Conservation (phyloP, 2,329 filamentous ascomycete genomes). For the Colletotrichum filicis region DNA sequence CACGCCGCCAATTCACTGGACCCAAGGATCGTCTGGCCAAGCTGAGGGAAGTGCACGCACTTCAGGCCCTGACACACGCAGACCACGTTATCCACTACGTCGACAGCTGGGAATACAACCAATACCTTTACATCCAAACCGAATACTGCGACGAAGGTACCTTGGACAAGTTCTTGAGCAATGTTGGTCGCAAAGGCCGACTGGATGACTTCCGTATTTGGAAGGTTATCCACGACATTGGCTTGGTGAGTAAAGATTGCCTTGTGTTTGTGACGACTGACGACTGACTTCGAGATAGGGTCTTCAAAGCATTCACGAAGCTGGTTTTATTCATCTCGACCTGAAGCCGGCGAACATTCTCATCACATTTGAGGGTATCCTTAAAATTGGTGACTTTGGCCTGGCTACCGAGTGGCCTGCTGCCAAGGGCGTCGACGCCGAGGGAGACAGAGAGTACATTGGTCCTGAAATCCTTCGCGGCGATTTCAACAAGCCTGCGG, state of each 20-base stretch:
- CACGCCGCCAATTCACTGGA: conserved; percentile 82
- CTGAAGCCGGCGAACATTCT: conserved; percentile 88
- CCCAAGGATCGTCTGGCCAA: conserved; percentile 84
- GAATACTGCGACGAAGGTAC: conserved; percentile 97
- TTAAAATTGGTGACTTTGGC: conserved; percentile 90
- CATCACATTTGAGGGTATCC: conserved; percentile 81
- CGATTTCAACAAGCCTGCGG: conserved; percentile 88
- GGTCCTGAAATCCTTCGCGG: conserved; percentile 91
- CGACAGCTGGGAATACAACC: conserved; percentile 87
- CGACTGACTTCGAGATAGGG: conserved; percentile 67
- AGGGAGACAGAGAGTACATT: conserved; percentile 97
- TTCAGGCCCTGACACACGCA: conserved; percentile 80
- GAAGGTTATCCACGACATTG: conserved; percentile 93
- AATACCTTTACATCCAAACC: conserved; percentile 94
- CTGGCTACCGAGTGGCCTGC: conserved; percentile 84
- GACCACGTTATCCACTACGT: conserved; percentile 89
- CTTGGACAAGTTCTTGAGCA: conserved; percentile 85
- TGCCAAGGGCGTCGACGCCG: conserved; percentile 81
- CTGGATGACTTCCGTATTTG: conserved; percentile 98
- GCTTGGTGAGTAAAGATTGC: conserved; percentile 69
- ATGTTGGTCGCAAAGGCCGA: conserved; percentile 83
- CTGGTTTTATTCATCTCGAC: conserved; percentile 86
- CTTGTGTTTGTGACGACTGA: not conserved
- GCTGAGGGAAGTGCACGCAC: conserved; percentile 83
- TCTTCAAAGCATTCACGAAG: conserved; percentile 88